Evolutionary conservation across 2,329 filamentous ascomycete genomes (phyloP).

Genomic region (Didymella sp.): DNA sequence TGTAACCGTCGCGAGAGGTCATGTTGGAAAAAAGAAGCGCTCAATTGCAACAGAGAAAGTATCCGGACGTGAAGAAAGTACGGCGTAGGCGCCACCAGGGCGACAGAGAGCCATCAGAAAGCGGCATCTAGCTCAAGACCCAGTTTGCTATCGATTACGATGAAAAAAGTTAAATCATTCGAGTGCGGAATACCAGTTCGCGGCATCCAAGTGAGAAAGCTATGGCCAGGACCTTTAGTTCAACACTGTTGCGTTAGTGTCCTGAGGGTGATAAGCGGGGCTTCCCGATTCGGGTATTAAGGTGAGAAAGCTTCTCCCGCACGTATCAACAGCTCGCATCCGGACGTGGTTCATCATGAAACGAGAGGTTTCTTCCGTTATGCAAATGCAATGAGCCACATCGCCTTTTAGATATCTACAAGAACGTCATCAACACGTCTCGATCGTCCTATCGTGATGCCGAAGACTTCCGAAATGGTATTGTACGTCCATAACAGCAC

Average conservation of each 20-base stretch:
- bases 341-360: neutral
- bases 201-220: slow-evolving; percentile 3
- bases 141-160: neutral
- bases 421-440: neutral
- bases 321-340: neutral
- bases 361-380: neutral
- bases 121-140: neutral
- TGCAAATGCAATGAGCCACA: neutral
- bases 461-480: neutral
- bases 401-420: neutral
- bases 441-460: neutral
- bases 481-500: no score
- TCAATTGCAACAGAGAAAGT: neutral
- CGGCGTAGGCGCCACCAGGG: neutral
- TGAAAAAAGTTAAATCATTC: neutral
- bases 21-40: slow-evolving; percentile 6
- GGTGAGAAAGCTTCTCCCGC: slow-evolving; percentile 17
- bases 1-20: slow-evolving; percentile 33
- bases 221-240: neutral
- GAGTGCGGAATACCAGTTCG: neutral
- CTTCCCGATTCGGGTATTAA: slow-evolving; percentile 19
- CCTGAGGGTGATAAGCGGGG: neutral
- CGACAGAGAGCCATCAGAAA: neutral
- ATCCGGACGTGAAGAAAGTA: neutral
- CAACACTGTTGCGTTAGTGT: neutral